Evolutionary conservation across 169 alveolate species (phyloP), one percentile per base, ranked within the genome.

Genomic region (Babesia gibsoni): DNA sequence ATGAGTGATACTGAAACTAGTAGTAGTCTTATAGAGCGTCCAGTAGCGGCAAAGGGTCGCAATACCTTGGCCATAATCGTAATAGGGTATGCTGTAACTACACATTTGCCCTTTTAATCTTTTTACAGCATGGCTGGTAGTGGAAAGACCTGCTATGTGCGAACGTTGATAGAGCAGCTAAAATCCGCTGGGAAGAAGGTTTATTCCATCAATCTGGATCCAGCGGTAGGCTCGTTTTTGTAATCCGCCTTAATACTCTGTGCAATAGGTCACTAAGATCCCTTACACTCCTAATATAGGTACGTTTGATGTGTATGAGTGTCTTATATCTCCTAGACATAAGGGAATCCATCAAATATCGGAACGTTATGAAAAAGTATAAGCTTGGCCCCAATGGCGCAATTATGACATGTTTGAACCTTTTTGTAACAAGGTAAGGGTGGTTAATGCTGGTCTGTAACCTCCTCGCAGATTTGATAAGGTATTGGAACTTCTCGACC

Each of bases 331-430:
- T 10, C 22, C 32, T 36, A 57, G 99, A 97, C 84, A 97, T 97
- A 39, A 84, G 99, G 41, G 99, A 96, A 79, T 93, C 98, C 22
- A 95, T 97, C 49, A 94, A 97, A 73, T 96, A 95, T 88, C 96
- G 97, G 86, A 91, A 90, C 48, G 95, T 96, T 35, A 97, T 97
- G 99, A 89, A 93, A 82, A 92, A 95, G 43, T 95, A 93, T 86
- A 66, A 87, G 32, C 90, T 96, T 70, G 99, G 99, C 3, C 99
- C 99, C 7, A 97, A 97, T 79, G 99, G 99, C 36, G 99, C 98
- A 32, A 97, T 97, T 43, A 84, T 97, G 98, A 97, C 99, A 6
- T 90, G 97, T 29, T 81, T 97, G 79, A 96, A 96, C 79, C 84
- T 97, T 56, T 97, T 96, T 80, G 96, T 99, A 37, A 96, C 99